A percentile compares a stretch with the other conserved stretches of the same genome.
phyloP scores from a whole-genome alignment of 495 filamentous ascomycete genomes.

The Aspergillus sclerotiicarbonarius region DNA sequence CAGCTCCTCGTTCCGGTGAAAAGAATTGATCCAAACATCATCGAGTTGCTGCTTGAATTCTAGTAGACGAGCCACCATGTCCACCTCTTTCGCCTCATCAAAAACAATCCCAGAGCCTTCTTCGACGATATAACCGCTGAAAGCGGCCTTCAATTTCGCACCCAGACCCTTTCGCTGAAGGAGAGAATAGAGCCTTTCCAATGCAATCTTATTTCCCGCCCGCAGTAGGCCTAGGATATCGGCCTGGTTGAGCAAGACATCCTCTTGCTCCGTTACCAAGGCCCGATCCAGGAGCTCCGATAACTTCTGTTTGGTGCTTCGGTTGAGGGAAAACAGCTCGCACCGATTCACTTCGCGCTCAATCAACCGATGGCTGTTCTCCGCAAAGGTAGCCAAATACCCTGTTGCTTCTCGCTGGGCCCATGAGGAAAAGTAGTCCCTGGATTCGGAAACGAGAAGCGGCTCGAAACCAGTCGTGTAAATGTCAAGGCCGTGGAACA shows the following conservation, averaged over 20 bases:
- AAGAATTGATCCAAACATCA: constrained; percentile 66
- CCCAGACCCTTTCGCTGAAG: constrained; percentile 65
- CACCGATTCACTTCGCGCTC: constrained; percentile 68
- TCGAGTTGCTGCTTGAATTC: constrained; percentile 81
- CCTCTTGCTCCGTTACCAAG: constrained; percentile 60
- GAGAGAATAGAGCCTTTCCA: constrained; percentile 75
- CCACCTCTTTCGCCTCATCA: constrained; percentile 69
- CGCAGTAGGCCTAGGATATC: constrained; percentile 69
- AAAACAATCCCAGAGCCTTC: constrained; percentile 78
- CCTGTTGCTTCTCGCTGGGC: constrained; percentile 57
- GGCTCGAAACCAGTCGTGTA: constrained; percentile 81
- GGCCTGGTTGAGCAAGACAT: constrained; percentile 57
- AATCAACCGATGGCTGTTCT: constrained; percentile 62
- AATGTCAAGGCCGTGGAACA: constrained; percentile 77
- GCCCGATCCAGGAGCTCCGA: constrained; percentile 65
- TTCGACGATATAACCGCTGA: constrained; percentile 72
- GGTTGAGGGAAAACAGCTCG: constrained; percentile 74
- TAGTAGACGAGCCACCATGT: constrained; percentile 86
- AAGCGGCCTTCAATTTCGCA: constrained; percentile 63
- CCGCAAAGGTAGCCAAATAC: constrained; percentile 69
- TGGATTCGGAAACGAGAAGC: constrained; percentile 63
- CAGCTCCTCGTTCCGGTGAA: constrained; percentile 70
- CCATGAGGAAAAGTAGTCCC: constrained; percentile 61
- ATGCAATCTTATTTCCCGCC: constrained; percentile 58
- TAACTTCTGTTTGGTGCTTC: constrained; percentile 73